Evolutionary conservation across 495 filamentous ascomycete species (phyloP).

Genomic region (Hypoxylon fragiforme): DNA sequence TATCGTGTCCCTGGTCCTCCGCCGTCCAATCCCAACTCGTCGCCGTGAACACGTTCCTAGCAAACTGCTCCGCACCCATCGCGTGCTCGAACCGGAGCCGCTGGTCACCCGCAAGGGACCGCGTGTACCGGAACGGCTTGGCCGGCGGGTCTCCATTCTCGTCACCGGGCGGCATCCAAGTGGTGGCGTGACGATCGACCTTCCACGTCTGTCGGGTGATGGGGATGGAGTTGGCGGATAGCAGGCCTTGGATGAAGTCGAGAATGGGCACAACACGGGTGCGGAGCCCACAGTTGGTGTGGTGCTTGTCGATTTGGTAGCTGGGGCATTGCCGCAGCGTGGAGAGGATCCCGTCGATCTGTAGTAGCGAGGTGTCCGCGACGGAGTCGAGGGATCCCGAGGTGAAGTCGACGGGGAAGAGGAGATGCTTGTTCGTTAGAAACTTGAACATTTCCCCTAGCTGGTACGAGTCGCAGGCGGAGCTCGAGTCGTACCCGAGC

Average conservation of each 20-base stretch:
- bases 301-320: slow-evolving; percentile 80
- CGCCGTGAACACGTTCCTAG: slow-evolving; percentile 60
- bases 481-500: slow-evolving; percentile 72
- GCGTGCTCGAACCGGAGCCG: slow-evolving; percentile 44
- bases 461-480: slow-evolving; percentile 82
- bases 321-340: slow-evolving; percentile 57
- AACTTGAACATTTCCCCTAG: slow-evolving; percentile 85
- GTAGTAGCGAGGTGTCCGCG: slow-evolving; percentile 37
- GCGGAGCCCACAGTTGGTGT: slow-evolving; percentile 76
- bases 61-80: slow-evolving; percentile 46
- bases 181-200: slow-evolving; percentile 34
- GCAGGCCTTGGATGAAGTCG: slow-evolving; percentile 62
- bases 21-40: slow-evolving; percentile 62
- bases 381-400: slow-evolving; percentile 38
- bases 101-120: slow-evolving; percentile 44
- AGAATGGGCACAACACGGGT: slow-evolving; percentile 68
- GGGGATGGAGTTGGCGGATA: slow-evolving; percentile 48
- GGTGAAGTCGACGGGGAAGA: slow-evolving; percentile 52
- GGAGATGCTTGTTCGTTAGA: slow-evolving; percentile 59
- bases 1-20: slow-evolving; percentile 38
- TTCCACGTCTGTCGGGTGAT: slow-evolving; percentile 53
- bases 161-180: slow-evolving; percentile 36
- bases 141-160: slow-evolving; percentile 6
- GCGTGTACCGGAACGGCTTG: slow-evolving; percentile 46
- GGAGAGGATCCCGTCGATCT: slow-evolving; percentile 41